Percentiles rank a stretch among this genome's conserved stretches.
Evolutionary conservation across 2,329 filamentous ascomycete genomes (phyloP).

Genomic region (Alternaria atra): DNA sequence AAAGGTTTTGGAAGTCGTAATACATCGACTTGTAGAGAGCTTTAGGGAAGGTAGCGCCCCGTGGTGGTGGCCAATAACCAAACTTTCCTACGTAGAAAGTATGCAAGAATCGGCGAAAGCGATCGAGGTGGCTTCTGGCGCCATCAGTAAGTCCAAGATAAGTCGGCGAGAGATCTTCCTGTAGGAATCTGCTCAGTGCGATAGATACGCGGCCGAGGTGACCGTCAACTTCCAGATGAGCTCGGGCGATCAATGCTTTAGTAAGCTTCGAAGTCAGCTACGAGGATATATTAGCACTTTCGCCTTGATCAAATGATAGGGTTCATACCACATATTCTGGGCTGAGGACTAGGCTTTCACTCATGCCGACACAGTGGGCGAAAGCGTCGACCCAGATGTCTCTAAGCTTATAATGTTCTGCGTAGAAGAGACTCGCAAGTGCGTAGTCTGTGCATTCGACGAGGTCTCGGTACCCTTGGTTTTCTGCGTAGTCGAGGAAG

Average conservation of each 20-base stretch:
- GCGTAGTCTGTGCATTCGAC: slow-evolving; percentile 72
- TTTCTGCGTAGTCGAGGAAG: slow-evolving; percentile 71
- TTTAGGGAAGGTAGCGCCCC: slow-evolving; percentile 64
- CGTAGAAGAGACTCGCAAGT: slow-evolving; percentile 71
- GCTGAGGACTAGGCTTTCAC: slow-evolving; percentile 64
- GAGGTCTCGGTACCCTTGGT: slow-evolving; percentile 75
- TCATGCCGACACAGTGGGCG: slow-evolving; percentile 81
- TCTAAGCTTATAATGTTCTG: slow-evolving; percentile 70
- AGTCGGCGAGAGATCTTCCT: slow-evolving; percentile 73
- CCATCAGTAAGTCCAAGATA: slow-evolving; percentile 70
- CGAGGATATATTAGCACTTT: background rate
- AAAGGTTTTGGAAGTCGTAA: slow-evolving; percentile 74
- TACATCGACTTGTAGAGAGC: slow-evolving; percentile 69
- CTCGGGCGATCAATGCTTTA: slow-evolving; percentile 70
- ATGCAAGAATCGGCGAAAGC: slow-evolving; percentile 74
- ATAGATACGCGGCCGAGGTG: slow-evolving; percentile 66
- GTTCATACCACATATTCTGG: slow-evolving; percentile 68
- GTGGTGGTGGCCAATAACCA: slow-evolving; percentile 74
- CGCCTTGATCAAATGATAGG: slow-evolving; percentile 4
- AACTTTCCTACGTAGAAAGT: slow-evolving; percentile 72
- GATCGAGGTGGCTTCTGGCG: slow-evolving; percentile 73
- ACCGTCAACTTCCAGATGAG: slow-evolving; percentile 71
- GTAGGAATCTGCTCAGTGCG: slow-evolving; percentile 73
- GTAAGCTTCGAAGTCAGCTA: slow-evolving; percentile 60
- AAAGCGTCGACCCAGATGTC: slow-evolving; percentile 79